phyloP scores from a whole-genome alignment of 306 rosid genomes.

The Hippophae gyantsensis region DNA sequence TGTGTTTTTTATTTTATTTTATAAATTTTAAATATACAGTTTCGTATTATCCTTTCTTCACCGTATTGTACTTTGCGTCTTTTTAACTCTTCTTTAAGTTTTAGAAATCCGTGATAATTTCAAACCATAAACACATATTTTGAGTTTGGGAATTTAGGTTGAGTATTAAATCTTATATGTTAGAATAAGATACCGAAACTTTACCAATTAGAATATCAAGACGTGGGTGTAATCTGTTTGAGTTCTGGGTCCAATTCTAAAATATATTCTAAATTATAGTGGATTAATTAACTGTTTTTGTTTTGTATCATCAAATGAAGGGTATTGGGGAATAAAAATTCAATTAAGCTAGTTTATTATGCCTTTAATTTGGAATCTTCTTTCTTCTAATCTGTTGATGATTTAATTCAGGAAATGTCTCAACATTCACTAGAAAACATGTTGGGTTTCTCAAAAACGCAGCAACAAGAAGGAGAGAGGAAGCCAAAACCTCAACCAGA shows the following conservation, averaged over 20 bases:
- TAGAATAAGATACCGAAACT: no score
- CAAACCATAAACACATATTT: no score
- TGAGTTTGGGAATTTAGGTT: no score
- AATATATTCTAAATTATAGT: neutral
- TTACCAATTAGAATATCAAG: no score
- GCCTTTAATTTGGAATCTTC: no score
- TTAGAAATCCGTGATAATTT: neutral
- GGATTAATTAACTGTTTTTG: neutral
- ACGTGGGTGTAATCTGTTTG: neutral
- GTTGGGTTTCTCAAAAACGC: slow-evolving; percentile 53
- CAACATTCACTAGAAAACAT: slow-evolving; percentile 65
- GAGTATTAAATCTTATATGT: no score
- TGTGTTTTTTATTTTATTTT: no score
- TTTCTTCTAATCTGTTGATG: no score
- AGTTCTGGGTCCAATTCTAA: slow-evolving; percentile 7
- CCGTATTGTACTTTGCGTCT: neutral
- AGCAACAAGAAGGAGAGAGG: slow-evolving; percentile 24
- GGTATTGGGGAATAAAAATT: neutral
- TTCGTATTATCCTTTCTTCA: neutral
- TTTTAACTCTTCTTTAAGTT: neutral
- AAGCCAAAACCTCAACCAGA: slow-evolving; percentile 80
- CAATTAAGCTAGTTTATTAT: no score
- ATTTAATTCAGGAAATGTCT: slow-evolving; percentile 58
- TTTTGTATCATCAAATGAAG: neutral
- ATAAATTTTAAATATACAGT: no score